These are phyloP conservation scores for Pichia inconspicua DNA, from an alignment of 1,139 yeast species.

Conservation along the genomic window DNA sequence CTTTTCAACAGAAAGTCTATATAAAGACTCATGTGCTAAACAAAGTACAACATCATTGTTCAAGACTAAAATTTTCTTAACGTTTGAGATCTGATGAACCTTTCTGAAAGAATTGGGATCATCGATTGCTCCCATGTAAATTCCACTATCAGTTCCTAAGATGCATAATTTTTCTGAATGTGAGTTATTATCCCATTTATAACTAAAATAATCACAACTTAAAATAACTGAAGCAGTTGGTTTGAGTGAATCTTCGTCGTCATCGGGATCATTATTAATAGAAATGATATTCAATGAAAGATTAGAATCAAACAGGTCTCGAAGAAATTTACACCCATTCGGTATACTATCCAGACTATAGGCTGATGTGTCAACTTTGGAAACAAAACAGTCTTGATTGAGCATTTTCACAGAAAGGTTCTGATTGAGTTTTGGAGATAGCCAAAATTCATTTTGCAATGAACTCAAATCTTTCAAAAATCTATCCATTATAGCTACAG, in stretches of 20 bases:
- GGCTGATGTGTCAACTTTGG: conserved; percentile 5
- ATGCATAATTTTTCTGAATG: conserved; percentile 25
- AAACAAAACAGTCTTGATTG: conserved; percentile 19
- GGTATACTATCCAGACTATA: background rate
- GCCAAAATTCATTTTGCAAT: conserved; percentile 19
- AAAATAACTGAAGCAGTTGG: conserved; percentile 32
- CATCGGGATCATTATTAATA: background rate
- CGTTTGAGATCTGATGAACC: conserved; percentile 45
- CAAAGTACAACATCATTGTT: conserved; percentile 52
- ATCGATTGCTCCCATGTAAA: conserved; percentile 33
- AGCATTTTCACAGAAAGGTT: conserved; percentile 18
- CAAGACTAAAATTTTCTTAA: conserved; percentile 56
- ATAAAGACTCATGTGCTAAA: conserved; percentile 50
- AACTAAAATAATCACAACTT: conserved; percentile 40
- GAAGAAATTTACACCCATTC: background rate
- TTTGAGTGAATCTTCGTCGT: background rate
- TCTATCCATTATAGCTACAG: conserved; percentile 19
- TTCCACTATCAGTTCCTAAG: conserved; percentile 40
- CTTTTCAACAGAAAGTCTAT: conserved; percentile 50
- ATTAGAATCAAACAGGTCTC: background rate
- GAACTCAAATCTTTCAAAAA: conserved; percentile 19
- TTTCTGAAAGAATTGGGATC: conserved; percentile 46
- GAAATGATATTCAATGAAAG: background rate
- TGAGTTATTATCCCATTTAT: conserved; percentile 4
- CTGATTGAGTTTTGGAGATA: conserved; percentile 9